Evolutionary conservation across 2,329 filamentous ascomycete species (phyloP).

Genomic region (Talaromyces amestolkiae): DNA sequence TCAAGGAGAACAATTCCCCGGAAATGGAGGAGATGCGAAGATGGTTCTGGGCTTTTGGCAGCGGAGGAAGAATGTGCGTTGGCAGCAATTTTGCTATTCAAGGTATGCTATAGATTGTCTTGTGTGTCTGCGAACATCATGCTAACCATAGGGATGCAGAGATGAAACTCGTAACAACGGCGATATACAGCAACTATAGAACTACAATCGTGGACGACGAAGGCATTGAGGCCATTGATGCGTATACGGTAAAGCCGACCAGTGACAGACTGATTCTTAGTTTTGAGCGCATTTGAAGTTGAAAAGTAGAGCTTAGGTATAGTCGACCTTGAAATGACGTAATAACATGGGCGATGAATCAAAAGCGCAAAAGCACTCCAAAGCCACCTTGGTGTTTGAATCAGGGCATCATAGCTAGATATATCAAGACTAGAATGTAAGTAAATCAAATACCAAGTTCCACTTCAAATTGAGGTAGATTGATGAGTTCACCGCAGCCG

Average conservation of each 20-base stretch:
- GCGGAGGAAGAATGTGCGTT: slow-evolving; percentile 51
- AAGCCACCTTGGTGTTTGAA: not conserved
- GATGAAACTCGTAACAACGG: slow-evolving; percentile 69
- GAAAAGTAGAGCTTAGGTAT: not conserved
- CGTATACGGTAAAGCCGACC: slow-evolving; percentile 60
- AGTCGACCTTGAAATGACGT: not conserved
- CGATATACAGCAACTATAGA: slow-evolving; percentile 67
- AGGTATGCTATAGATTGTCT: slow-evolving; percentile 32
- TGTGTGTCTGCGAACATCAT: too few species aligned
- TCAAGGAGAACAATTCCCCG: slow-evolving; percentile 38
- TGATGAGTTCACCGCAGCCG: slow-evolving; percentile 1
- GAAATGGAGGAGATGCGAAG: slow-evolving; percentile 45
- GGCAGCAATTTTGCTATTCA: slow-evolving; percentile 50
- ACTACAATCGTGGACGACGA: slow-evolving; percentile 61
- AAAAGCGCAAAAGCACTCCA: not conserved
- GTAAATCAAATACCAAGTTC: not conserved
- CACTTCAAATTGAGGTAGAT: not conserved
- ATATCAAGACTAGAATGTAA: not conserved
- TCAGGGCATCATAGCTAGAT: not conserved
- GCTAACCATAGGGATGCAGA: slow-evolving; percentile 48
- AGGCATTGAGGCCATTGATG: slow-evolving; percentile 64
- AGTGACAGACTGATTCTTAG: slow-evolving; percentile 59
- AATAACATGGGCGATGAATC: not conserved
- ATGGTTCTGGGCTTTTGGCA: slow-evolving; percentile 54
- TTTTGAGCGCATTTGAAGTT: slow-evolving; percentile 44